These are phyloP conservation scores for Prunus padus DNA, from an alignment of 306 rosid species.

Conservation along the genomic window DNA sequence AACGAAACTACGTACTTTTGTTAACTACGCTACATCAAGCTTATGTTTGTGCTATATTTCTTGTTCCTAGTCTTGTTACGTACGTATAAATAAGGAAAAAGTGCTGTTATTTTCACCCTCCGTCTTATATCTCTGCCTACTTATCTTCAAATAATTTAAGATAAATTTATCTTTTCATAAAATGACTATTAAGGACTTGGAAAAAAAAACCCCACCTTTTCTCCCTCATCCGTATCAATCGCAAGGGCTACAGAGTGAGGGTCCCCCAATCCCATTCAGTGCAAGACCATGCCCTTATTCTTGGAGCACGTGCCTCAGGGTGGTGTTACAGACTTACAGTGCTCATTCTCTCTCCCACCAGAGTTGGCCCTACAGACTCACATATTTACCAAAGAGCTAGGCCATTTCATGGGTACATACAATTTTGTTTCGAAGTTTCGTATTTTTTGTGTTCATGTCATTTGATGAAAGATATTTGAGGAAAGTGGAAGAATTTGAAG, in stretches of 20 bases:
- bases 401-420: constrained; percentile 58
- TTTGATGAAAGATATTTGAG: not conserved
- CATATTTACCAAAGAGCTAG: constrained; percentile 77
- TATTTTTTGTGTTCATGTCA: not conserved
- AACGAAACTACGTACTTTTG: too few relatives aligned
- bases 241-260: constrained; percentile 84
- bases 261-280: constrained; percentile 88
- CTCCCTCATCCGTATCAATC: constrained; percentile 33
- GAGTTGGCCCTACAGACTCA: constrained; percentile 89
- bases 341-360: constrained; percentile 73
- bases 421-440: not conserved
- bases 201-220: too few relatives aligned
- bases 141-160: too few relatives aligned
- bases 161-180: too few relatives aligned
- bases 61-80: too few relatives aligned
- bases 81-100: too few relatives aligned
- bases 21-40: too few relatives aligned
- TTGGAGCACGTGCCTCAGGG: constrained; percentile 71
- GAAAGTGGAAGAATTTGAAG: not conserved
- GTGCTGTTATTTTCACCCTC: too few relatives aligned
- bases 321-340: constrained; percentile 84
- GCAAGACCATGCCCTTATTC: constrained; percentile 87
- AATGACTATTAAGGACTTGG: too few relatives aligned
- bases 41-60: too few relatives aligned
- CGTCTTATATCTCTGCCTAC: fast-evolving